Evolutionary conservation across 371 early-diverging fungal genomes (phyloP).

Genomic region (Circinella umbellata): DNA sequence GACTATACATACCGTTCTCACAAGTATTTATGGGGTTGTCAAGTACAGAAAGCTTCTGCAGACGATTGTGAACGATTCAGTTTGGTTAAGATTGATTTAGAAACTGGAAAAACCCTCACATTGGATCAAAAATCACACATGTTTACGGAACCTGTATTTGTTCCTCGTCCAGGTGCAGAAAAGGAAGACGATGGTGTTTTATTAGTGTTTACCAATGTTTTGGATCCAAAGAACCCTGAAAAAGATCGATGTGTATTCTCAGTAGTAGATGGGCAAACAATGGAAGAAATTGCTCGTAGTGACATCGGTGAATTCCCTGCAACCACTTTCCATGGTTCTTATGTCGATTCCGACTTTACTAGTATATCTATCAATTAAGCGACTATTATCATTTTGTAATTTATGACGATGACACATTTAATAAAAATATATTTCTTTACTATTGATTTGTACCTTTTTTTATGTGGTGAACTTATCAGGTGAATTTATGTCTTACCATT

Average conservation of each 20-base stretch:
- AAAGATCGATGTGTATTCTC: conserved; percentile 52
- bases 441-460: too few species aligned
- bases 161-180: conserved; percentile 44
- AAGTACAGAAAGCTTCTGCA: conserved; percentile 28
- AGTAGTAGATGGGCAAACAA: conserved; percentile 56
- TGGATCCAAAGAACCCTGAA: conserved; percentile 31
- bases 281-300: conserved; percentile 58
- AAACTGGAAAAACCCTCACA: conserved; percentile 17
- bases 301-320: conserved; percentile 52
- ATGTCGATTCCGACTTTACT: conserved; percentile 38
- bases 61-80: conserved; percentile 30
- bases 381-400: too few species aligned
- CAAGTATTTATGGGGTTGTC: conserved; percentile 57
- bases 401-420: too few species aligned
- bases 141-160: conserved; percentile 70
- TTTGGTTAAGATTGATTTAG: conserved; percentile 53
- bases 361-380: conserved; percentile 26
- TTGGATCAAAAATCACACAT: conserved; percentile 36
- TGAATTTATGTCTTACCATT: too few species aligned
- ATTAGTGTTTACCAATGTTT: conserved; percentile 48
- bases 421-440: too few species aligned
- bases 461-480: too few species aligned
- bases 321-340: conserved; percentile 61
- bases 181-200: conserved; percentile 70
- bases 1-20: conserved; percentile 23